Conservation (phyloP, 2,329 filamentous ascomycete species). For the Hirsutella rhossiliensis region DNA sequence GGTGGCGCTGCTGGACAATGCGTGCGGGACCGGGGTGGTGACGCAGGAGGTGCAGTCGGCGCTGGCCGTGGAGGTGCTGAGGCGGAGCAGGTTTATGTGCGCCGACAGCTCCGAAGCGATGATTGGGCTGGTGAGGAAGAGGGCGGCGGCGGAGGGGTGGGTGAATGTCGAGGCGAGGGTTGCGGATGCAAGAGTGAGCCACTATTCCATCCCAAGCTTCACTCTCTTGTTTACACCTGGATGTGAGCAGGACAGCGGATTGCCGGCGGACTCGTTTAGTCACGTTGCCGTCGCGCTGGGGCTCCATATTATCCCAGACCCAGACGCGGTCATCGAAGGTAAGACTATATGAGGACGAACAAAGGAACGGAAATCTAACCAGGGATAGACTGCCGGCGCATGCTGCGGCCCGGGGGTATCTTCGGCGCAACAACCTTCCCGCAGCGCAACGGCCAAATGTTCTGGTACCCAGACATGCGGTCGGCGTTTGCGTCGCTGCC, state of each 20-base stretch:
- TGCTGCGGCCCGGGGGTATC: conserved; percentile 25
- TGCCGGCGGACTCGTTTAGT: conserved; percentile 25
- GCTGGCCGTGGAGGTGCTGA: conserved; percentile 24
- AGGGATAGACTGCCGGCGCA: conserved; percentile 23
- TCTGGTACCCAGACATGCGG: conserved; percentile 25
- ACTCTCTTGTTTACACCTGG: too few species aligned
- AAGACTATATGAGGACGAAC: too few species aligned
- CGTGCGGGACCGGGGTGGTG: conserved; percentile 39
- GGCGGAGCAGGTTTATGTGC: conserved; percentile 33
- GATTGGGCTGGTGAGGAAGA: conserved; percentile 25
- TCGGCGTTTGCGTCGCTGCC: conserved; percentile 27
- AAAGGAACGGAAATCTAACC: too few species aligned
- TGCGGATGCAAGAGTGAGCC: conserved; percentile 33
- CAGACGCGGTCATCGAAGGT: conserved; percentile 21
- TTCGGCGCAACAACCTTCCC: conserved; percentile 26
- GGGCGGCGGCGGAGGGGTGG: conserved; percentile 31
- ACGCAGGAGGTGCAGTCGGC: conserved; percentile 29
- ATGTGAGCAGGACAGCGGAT: conserved; percentile 23
- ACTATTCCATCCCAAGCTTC: not conserved
- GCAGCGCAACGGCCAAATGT: conserved; percentile 15
- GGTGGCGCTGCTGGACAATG: conserved; percentile 35
- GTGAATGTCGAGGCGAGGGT: conserved; percentile 27
- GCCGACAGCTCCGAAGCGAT: conserved; percentile 32
- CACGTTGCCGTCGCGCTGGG: conserved; percentile 35
- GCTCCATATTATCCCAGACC: conserved; percentile 31